Evolutionary conservation across 768 basidiomycete genomes (phyloP).

Genomic region (Nidularia pulvinata): DNA sequence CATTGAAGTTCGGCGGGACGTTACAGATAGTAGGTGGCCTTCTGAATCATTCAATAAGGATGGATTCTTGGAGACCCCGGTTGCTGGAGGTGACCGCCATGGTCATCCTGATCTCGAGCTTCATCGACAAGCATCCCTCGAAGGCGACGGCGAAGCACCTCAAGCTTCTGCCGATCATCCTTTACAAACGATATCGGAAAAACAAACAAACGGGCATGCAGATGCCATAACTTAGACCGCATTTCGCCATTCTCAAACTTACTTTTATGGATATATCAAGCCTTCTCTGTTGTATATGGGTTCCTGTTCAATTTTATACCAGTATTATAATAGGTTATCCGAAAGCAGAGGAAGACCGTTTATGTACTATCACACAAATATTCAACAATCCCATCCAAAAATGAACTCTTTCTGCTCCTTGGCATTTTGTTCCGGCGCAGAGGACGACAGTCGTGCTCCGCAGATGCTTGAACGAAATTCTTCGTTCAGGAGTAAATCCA

Average conservation of each 20-base stretch:
- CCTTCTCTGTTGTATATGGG: too few species aligned
- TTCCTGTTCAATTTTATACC: too few species aligned
- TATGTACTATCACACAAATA: constrained; percentile 4
- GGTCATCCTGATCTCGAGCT: constrained; percentile 30
- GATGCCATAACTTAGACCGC: neutral
- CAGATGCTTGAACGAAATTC: constrained; percentile 76
- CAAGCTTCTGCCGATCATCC: neutral
- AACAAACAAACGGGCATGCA: constrained; percentile 10
- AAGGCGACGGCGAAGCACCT: neutral
- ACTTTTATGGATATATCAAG: too few species aligned
- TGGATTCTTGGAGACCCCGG: constrained; percentile 15
- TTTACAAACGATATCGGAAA: constrained; percentile 21
- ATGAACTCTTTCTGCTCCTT: constrained; percentile 41
- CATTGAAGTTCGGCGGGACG: constrained; percentile 69
- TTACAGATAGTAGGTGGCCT: constrained; percentile 40
- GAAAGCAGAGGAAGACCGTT: neutral
- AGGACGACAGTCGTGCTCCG: constrained; percentile 24
- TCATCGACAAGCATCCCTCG: neutral
- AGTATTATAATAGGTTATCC: too few species aligned
- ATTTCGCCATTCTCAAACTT: too few species aligned
- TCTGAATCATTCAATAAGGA: constrained; percentile 2
- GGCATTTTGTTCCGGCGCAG: constrained; percentile 5
- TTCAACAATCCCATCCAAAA: constrained; percentile 78
- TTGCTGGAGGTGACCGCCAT: constrained; percentile 36
- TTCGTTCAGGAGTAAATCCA: constrained; percentile 76